Conservation (phyloP, 352 stramenopile species). For the Phytophthora rubi region DNA sequence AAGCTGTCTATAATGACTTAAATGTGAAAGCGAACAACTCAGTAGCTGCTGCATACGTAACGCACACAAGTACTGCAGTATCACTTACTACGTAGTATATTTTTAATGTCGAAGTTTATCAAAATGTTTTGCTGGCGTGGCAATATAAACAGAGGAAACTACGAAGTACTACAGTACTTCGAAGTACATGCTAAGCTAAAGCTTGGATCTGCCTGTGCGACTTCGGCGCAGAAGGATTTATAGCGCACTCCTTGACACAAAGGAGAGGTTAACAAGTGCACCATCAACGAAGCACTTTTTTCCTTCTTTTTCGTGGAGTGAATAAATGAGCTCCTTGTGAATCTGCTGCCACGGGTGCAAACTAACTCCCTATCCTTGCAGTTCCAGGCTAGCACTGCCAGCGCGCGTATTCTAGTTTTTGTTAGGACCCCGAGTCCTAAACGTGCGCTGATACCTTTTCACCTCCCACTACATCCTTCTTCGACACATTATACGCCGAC, state of each 20-base stretch:
- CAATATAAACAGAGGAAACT: too few relatives aligned
- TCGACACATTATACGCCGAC: constrained; percentile 85
- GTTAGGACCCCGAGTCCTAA: constrained; percentile 20
- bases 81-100: too few relatives aligned
- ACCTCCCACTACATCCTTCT: constrained; percentile 41
- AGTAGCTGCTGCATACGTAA: too few relatives aligned
- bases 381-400: constrained; percentile 2
- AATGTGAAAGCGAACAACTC: neutral
- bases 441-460: constrained; percentile 28
- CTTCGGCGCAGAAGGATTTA: neutral
- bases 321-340: constrained; percentile 20
- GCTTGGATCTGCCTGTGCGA: too few relatives aligned
- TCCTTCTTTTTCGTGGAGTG: constrained; percentile 1
- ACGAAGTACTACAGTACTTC: too few relatives aligned
- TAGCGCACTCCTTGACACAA: neutral
- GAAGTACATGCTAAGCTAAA: too few relatives aligned
- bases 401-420: constrained; percentile 34
- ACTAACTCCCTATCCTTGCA: constrained; percentile 1
- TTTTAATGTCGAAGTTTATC: too few relatives aligned
- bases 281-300: neutral
- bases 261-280: too few relatives aligned
- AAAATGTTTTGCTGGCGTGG: too few relatives aligned
- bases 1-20: too few relatives aligned
- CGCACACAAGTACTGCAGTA: too few relatives aligned
- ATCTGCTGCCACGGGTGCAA: constrained; percentile 3